A percentile compares a stretch with the other conserved stretches of the same genome.
These are phyloP conservation scores for Mucor circinelloides DNA, from an alignment of 371 early-diverging fungal genomes.

Conservation along the genomic window DNA sequence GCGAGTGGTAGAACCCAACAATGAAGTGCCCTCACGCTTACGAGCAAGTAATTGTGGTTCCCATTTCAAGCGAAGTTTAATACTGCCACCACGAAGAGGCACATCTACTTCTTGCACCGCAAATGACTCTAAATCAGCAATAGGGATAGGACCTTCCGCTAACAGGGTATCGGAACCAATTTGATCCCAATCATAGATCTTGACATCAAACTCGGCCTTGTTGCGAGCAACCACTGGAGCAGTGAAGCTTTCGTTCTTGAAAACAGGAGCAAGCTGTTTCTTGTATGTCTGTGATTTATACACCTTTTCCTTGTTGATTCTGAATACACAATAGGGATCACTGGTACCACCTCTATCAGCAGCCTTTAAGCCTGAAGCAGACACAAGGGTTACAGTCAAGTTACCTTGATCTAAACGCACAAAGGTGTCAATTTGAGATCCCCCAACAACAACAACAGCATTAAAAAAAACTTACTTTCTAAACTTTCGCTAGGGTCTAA, in stretches of 20 bases:
- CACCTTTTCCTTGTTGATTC: slow-evolving; percentile 71
- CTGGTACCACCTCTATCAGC: slow-evolving; percentile 59
- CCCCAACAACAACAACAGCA: not conserved
- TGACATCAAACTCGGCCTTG: slow-evolving; percentile 52
- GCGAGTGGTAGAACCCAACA: slow-evolving; percentile 24
- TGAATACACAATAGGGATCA: slow-evolving; percentile 77
- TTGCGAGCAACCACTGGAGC: slow-evolving; percentile 56
- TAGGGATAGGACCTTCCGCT: slow-evolving; percentile 30
- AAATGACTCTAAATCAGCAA: slow-evolving; percentile 27
- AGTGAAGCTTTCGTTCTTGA: slow-evolving; percentile 67
- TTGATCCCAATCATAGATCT: slow-evolving; percentile 80
- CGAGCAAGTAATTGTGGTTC: slow-evolving; percentile 35
- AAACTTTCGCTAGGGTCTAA: slow-evolving; percentile 39
- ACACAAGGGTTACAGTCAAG: slow-evolving; percentile 28
- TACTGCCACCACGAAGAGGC: slow-evolving; percentile 14
- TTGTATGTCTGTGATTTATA: slow-evolving; percentile 75
- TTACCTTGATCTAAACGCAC: slow-evolving; percentile 34
- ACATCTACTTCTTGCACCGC: slow-evolving; percentile 14
- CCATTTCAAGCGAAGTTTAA: slow-evolving; percentile 31
- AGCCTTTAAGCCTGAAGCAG: slow-evolving; percentile 41
- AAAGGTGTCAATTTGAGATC: not conserved
- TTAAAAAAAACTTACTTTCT: slow-evolving; percentile 27
- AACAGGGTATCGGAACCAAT: slow-evolving; percentile 56
- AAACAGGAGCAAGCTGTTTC: slow-evolving; percentile 77
- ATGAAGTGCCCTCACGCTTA: slow-evolving; percentile 25